phyloP scores from a whole-genome alignment of 2,329 filamentous ascomycete species.

The Diaporthe nobilis region DNA sequence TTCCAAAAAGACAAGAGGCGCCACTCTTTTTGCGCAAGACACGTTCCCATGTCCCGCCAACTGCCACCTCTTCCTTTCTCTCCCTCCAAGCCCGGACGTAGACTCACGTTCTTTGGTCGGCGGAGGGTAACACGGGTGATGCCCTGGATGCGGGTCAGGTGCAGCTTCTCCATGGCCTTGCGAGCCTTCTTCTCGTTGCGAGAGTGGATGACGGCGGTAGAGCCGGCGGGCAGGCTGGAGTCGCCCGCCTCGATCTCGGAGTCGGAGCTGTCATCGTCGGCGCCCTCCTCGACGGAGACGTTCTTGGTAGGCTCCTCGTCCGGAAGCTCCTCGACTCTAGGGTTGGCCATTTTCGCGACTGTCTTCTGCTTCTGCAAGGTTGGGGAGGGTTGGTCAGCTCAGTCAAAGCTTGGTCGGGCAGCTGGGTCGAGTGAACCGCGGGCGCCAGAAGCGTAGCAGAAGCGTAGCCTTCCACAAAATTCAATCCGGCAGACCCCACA shows the following conservation, averaged over 20 bases:
- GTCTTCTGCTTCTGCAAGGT: conserved; percentile 26
- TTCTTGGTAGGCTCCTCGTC: conserved; percentile 94
- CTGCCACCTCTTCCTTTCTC: neutral
- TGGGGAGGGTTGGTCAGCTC: conserved; percentile 49
- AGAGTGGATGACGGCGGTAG: conserved; percentile 92
- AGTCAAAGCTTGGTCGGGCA: conserved; percentile 36
- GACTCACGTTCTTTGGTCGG: conserved; percentile 97
- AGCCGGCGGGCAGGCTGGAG: conserved; percentile 79
- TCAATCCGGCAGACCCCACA: conserved; percentile 38
- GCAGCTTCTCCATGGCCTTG: conserved; percentile 99
- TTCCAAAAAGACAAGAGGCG: neutral
- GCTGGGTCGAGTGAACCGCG: conserved; percentile 20
- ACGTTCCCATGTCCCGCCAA: conserved; percentile 27
- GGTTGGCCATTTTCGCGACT: conserved; percentile 86
- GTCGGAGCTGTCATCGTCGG: conserved; percentile 79
- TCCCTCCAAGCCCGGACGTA: neutral
- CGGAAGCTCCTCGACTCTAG: conserved; percentile 96
- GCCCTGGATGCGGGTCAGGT: conserved; percentile 94
- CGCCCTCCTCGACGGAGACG: conserved; percentile 81
- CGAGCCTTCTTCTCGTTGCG: conserved; percentile 99
- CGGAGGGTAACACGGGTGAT: conserved; percentile 98
- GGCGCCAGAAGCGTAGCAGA: conserved; percentile 17
- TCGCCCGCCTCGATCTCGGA: conserved; percentile 83
- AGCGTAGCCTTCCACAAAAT: conserved; percentile 41
- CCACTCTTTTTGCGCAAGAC: neutral